Evolutionary conservation across 306 rosid species (phyloP), one percentile per base, ranked within the genome.

Genomic region (Rosa lucieae): DNA sequence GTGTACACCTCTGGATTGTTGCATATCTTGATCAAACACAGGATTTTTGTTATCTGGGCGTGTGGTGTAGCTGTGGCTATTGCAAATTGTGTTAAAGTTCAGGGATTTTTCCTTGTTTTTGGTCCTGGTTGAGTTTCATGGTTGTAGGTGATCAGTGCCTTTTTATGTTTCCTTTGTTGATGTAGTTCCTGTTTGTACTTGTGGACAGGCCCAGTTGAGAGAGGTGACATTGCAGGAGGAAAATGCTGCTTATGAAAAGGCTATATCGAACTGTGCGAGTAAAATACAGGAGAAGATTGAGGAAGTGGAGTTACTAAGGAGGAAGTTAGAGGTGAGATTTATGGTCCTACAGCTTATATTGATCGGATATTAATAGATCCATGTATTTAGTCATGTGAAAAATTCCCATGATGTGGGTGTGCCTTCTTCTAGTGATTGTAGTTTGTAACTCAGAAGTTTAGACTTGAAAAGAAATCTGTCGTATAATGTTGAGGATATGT

Each of bases 141-240:
- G 14, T 32, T 26, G 35, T 26, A 67, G 71, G 23, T 0, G 44
- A 17, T 10, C 20, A 14, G 61, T 69, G 48, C 18, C 11, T 53
- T 20, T 11, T 23, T 20, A 18, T 11, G n/a, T 78, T 47, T 49
- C 7, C 20, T 40, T 20, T 56, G 11, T 65, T 59, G 70, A 53
- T 72, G 32, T 72, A 29, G 55, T 44, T 67, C 2, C 32, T 14
- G 2, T 71, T 61, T 20, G 17, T 77, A 8, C 44, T 48, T 58
- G 10, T 73, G 52, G 18, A 48, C 88, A 94, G 99, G 98, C 94
- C 43, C 97, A 91, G 59, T 88, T 89, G 77, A 87, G 99, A 82
- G 94, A 92, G 88, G 80, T 82, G 79, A 88, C 96, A 1, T 83
- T 92, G 72, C 89, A 82, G 79, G 99, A 91, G 84, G 97, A 95